Conservation (phyloP, 495 filamentous ascomycete genomes). For the Tuber aestivum region DNA sequence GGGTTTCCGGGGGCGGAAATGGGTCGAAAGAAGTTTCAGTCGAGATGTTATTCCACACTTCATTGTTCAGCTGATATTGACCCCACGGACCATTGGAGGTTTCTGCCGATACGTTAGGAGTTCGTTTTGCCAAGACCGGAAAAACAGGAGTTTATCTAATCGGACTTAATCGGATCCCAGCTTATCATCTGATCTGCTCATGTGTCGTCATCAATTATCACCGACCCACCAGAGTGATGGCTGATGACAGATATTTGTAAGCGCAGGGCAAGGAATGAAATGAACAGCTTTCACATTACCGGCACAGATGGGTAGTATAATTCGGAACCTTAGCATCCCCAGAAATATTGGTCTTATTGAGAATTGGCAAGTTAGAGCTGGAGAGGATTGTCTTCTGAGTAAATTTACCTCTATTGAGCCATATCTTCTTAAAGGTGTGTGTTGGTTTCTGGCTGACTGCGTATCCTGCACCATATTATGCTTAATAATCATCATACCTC, state of each 20-base stretch:
- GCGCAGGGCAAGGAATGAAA: neutral
- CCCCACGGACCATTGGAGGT: neutral
- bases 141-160: neutral
- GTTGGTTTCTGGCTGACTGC: no score
- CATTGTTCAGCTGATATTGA: neutral
- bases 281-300: neutral
- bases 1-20: neutral
- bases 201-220: neutral
- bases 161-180: neutral
- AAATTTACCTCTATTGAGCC: no score
- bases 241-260: neutral
- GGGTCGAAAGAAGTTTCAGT: neutral
- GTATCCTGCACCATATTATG: neutral
- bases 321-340: no score
- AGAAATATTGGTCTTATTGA: no score
- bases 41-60: neutral
- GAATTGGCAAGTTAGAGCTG: no score
- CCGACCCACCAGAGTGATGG: neutral
- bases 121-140: neutral
- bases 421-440: no score
- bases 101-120: neutral
- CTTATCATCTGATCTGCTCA: neutral
- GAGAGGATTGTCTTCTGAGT: no score
- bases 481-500: constrained; percentile 2
- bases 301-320: no score